Evolutionary conservation across 148 eudicot species (phyloP).

Genomic region (Silene latifolia): DNA sequence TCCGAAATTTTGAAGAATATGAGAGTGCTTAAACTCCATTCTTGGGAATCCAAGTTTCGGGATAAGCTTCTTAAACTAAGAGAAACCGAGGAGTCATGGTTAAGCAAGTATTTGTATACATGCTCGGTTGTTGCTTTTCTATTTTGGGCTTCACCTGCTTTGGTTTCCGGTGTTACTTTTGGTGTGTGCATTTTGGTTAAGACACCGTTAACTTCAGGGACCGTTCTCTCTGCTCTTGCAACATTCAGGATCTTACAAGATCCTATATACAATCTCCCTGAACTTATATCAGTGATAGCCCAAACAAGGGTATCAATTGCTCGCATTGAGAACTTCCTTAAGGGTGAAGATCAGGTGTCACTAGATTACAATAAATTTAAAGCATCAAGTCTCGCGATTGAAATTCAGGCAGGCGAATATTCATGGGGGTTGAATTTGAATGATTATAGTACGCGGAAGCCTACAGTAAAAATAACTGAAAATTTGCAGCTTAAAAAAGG

Average conservation of each 20-base stretch:
- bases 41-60: slow-evolving; percentile 71
- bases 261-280: slow-evolving; percentile 81
- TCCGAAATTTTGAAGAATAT: slow-evolving; percentile 77
- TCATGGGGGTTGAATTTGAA: slow-evolving; percentile 50
- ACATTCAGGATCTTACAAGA: slow-evolving; percentile 90
- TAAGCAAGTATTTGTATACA: slow-evolving; percentile 72
- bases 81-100: slow-evolving; percentile 61
- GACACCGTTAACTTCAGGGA: slow-evolving; percentile 71
- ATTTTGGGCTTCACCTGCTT: slow-evolving; percentile 91
- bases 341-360: slow-evolving; percentile 43
- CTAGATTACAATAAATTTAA: slow-evolving; percentile 28
- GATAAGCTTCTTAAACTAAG: slow-evolving; percentile 53
- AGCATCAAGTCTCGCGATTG: slow-evolving; percentile 40
- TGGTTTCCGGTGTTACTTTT: slow-evolving; percentile 79
- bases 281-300: slow-evolving; percentile 72
- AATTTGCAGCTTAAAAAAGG: slow-evolving; percentile 52
- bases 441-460: slow-evolving; percentile 21
- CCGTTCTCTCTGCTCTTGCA: slow-evolving; percentile 86
- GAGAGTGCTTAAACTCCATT: slow-evolving; percentile 82
- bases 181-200: slow-evolving; percentile 63
- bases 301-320: slow-evolving; percentile 82
- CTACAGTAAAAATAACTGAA: slow-evolving; percentile 52
- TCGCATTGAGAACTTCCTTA: slow-evolving; percentile 52
- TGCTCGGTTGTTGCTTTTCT: slow-evolving; percentile 79
- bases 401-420: slow-evolving; percentile 64